phyloP scores from a whole-genome alignment of 2,329 filamentous ascomycete genomes.

The Epichloe baconii region DNA sequence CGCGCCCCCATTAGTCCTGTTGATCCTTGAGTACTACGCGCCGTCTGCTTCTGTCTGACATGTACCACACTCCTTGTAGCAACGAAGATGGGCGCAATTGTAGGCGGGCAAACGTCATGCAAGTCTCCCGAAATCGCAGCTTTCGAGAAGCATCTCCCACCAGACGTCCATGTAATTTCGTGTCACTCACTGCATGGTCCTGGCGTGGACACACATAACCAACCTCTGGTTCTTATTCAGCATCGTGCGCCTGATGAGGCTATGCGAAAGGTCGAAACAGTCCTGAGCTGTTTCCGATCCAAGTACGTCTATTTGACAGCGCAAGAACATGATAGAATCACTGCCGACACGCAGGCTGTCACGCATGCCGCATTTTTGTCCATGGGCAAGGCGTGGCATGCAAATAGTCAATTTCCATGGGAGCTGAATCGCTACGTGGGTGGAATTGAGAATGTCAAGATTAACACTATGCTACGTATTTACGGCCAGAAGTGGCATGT shows the following conservation, averaged over 20 bases:
- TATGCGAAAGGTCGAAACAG: conserved; percentile 64
- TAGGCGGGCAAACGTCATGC: conserved; percentile 95
- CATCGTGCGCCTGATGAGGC: conserved; percentile 72
- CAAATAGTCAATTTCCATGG: conserved; percentile 93
- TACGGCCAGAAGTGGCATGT: conserved; percentile 99
- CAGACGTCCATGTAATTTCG: conserved; percentile 84
- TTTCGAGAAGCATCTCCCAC: conserved; percentile 77
- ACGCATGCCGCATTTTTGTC: conserved; percentile 93
- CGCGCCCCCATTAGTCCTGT: conserved; percentile 9
- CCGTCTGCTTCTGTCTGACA: conserved; percentile 2
- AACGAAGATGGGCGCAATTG: conserved; percentile 88
- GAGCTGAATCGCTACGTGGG: conserved; percentile 90
- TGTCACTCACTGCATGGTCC: conserved; percentile 96
- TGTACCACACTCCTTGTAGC: conserved; percentile 37
- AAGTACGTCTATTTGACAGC: conserved; percentile 82
- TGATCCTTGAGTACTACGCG: not conserved
- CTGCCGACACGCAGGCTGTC: conserved; percentile 93
- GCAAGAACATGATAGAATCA: conserved; percentile 86
- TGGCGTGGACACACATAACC: conserved; percentile 72
- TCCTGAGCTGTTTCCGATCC: conserved; percentile 72
- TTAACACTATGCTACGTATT: conserved; percentile 94
- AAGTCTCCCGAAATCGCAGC: conserved; percentile 93
- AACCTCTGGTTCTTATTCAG: conserved; percentile 87
- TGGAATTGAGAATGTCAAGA: conserved; percentile 98
- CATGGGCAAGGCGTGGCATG: conserved; percentile 97